These are phyloP conservation scores for Alternaria arbusti DNA, from an alignment of 2,329 filamentous ascomycete genomes.

Conservation along the genomic window DNA sequence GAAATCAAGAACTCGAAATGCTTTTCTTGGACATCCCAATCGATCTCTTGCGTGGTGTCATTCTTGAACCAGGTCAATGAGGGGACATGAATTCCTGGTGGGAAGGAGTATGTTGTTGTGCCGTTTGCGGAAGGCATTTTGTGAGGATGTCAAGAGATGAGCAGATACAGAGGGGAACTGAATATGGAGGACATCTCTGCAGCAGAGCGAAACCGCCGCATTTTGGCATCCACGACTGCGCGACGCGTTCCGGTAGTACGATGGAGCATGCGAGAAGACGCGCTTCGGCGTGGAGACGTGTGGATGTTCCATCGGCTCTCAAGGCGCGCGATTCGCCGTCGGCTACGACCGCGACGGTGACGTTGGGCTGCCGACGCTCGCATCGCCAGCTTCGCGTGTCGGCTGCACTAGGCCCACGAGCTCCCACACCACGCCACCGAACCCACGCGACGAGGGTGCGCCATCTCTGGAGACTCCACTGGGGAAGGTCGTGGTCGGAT, in stretches of 20 bases:
- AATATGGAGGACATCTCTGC: not conserved
- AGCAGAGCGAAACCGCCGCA: constrained; percentile 16
- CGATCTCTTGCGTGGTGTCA: constrained; percentile 58
- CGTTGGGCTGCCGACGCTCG: not conserved
- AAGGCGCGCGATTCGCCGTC: constrained; percentile 13
- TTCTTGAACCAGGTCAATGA: constrained; percentile 62
- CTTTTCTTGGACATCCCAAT: constrained; percentile 61
- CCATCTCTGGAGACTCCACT: constrained; percentile 27
- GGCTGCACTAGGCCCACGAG: constrained; percentile 4
- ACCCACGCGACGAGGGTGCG: constrained; percentile 17
- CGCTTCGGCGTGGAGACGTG: constrained; percentile 2
- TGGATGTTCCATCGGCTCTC: not conserved
- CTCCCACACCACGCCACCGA: constrained; percentile 13
- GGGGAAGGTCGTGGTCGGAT: constrained; percentile 22
- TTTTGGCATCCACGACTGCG: constrained; percentile 22
- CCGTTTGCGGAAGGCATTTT: constrained; percentile 43
- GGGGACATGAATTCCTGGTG: constrained; percentile 64
- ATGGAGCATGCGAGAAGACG: constrained; percentile 8
- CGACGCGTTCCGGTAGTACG: constrained; percentile 26
- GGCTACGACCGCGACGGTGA: not conserved
- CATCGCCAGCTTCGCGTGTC: constrained; percentile 6
- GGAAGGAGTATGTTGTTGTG: constrained; percentile 47
- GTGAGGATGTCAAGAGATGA: not conserved
- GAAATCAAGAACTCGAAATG: constrained; percentile 62
- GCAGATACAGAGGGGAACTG: not conserved